Evolutionary conservation across 2,329 filamentous ascomycete genomes (phyloP).

Genomic region (Anthostomella pinea): DNA sequence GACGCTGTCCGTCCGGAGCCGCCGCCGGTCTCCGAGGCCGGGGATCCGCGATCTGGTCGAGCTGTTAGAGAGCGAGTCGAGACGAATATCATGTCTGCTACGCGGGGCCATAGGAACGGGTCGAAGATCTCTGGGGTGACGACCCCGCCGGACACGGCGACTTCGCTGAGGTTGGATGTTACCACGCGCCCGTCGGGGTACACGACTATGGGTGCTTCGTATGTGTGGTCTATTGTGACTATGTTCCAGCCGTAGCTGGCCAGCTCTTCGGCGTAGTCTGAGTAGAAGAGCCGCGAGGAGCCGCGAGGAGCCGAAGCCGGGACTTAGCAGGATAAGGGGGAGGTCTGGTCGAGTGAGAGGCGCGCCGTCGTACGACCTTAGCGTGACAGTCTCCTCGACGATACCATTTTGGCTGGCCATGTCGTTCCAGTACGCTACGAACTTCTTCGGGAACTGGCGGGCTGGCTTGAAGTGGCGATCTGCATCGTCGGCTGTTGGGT

Average conservation of each 20-base stretch:
- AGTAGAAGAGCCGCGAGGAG: slow-evolving; percentile 41
- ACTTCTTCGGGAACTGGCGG: slow-evolving; percentile 11
- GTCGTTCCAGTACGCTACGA: slow-evolving; percentile 6
- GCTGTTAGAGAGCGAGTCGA: slow-evolving; percentile 30
- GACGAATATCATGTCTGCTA: slow-evolving; percentile 37
- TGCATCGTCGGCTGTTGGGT: slow-evolving; percentile 17
- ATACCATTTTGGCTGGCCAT: slow-evolving; percentile 5
- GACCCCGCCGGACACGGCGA: slow-evolving; percentile 21
- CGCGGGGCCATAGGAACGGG: slow-evolving; percentile 27
- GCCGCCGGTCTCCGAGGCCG: slow-evolving; percentile 35
- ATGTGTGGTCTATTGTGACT: slow-evolving; percentile 47
- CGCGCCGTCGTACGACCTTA: slow-evolving; percentile 15
- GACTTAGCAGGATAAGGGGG: slow-evolving; percentile 40
- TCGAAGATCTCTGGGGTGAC: slow-evolving; percentile 4
- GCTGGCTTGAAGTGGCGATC: slow-evolving; percentile 10
- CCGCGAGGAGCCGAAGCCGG: slow-evolving; percentile 42
- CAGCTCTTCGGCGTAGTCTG: slow-evolving; percentile 41
- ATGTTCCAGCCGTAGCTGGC: slow-evolving; percentile 46
- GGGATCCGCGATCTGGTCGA: slow-evolving; percentile 28
- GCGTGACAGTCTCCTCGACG: slow-evolving; percentile 15
- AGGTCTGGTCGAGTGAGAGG: slow-evolving; percentile 16
- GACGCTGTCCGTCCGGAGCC: slow-evolving; percentile 26
- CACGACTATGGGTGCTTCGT: slow-evolving; percentile 43
- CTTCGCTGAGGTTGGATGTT: no score
- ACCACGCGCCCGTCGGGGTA: slow-evolving; percentile 42